phyloP scores from a whole-genome alignment of 495 filamentous ascomycete genomes.

The Penicillium pancosmium region DNA sequence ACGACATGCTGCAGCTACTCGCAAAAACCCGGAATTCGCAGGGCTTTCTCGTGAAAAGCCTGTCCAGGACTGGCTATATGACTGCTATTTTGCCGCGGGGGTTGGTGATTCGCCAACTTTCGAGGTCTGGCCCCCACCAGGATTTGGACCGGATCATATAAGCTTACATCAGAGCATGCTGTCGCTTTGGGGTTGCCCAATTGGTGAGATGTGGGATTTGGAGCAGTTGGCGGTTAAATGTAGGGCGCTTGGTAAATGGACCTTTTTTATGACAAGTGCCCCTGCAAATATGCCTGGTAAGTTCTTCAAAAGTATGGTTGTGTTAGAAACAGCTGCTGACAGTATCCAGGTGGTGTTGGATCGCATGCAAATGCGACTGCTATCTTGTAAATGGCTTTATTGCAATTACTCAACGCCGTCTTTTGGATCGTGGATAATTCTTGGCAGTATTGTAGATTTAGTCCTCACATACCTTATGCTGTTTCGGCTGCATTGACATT shows the following conservation, averaged over 20 bases:
- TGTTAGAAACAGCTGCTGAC: slow-evolving; percentile 2
- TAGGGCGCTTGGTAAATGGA: slow-evolving; percentile 58
- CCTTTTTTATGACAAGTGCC: slow-evolving; percentile 67
- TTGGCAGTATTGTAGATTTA: too few relatives aligned
- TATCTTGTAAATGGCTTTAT: slow-evolving; percentile 42
- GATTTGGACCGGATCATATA: slow-evolving; percentile 37
- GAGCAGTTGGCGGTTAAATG: slow-evolving; percentile 52
- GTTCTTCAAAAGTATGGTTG: slow-evolving; percentile 4
- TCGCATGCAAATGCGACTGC: slow-evolving; percentile 43
- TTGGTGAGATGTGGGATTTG: slow-evolving; percentile 65
- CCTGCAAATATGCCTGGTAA: slow-evolving; percentile 58
- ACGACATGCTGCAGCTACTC: slow-evolving; percentile 39
- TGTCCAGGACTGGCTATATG: slow-evolving; percentile 65
- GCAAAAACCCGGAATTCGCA: slow-evolving; percentile 54
- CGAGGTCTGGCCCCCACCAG: slow-evolving; percentile 59
- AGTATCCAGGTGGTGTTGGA: slow-evolving; percentile 22
- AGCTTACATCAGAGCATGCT: slow-evolving; percentile 64
- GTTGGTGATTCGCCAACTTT: slow-evolving; percentile 63
- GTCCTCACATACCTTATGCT: too few relatives aligned
- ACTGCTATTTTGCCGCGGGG: slow-evolving; percentile 66
- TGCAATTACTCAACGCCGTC: not conserved
- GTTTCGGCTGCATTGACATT: too few relatives aligned
- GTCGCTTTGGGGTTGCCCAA: slow-evolving; percentile 63
- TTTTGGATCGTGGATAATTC: not conserved
- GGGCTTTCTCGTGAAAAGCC: slow-evolving; percentile 60